Base-by-base conservation (phyloP, 2,329 filamentous ascomycete species). In the Trematosphaeria pertusa region DNA sequence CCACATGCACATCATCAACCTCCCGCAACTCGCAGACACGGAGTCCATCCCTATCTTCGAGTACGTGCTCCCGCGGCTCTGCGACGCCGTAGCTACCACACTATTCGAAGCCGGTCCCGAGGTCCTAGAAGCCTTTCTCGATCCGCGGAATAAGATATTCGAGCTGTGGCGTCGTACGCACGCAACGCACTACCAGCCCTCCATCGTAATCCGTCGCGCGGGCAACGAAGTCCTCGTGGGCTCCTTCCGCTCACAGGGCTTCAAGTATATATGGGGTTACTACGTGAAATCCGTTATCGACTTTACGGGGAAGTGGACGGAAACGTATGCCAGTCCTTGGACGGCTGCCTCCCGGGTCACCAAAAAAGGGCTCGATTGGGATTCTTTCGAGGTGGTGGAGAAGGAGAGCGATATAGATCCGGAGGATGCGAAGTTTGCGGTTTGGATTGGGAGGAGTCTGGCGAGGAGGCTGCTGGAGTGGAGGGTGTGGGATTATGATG, bases 11-110 rank as follows among this genome's bases (percentile, higher is more conserved):
- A 38, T 54, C n/a, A 28, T 59, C 15, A 41, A 51, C 28, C 37
- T 33, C 14, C 36, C 49, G 7, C 32, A 34, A 8, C 55, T 56
- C n/a, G 20, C 30, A 0, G 18, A 46, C 3, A 43, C 35, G 28
- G 38, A 34, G 2, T 49, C 57, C n/a, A 20, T 14, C 5, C 15
- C 19, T 5, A 31, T 58, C 5, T 18, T 51, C 15, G 39, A 47
- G 17, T 38, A 37, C 12, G 56, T 49, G 0, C 31, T 37, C 0
- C 53, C 56, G 10, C 53, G 58, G 0, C 42, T 61, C 5, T 55
- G 52, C 30, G 58, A 61, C 11, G 56, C 46, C 18, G 48, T 59
- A 1, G 53, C 56, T 2, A 61, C 55, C 1, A 22, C 56, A 0
- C 38, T 61, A 10, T 46, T 48, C 8, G 42, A 48, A 9, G 50